Evolutionary conservation across 345 rosid genomes (phyloP), one percentile per base, ranked within the genome.

Genomic region (Eucalyptus pauciflora): DNA sequence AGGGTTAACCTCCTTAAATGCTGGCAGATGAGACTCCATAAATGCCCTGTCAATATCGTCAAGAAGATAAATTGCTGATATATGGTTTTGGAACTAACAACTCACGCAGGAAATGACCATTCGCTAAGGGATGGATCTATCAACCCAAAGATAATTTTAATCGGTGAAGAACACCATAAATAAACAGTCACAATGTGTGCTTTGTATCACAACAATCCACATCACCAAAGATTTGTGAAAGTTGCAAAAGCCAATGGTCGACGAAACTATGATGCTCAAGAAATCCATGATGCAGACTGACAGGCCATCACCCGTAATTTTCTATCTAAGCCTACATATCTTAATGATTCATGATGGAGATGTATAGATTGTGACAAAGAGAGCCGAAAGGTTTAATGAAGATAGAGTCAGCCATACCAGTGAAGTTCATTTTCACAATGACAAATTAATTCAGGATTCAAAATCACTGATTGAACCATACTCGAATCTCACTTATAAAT

Each of bases 1-100:
- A 86, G 99, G 97, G 89, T 96, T 97, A 86, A 88, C 91, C 92
- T 92, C 97, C 86, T 93, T 94, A 33, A 96, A 92, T 60, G 92
- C 88, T 46, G 96, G 96, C 89, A 98, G 93, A 37, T 95, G 93
- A 7, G 97, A 92, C 89, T 96, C 99, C 94, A 98, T 95, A 92
- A 97, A 98, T 76, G 95, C 98, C 94, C 98, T 95, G 92, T 45
- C 71, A 88, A 50, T 50, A 88, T 27, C 79, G 5, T 58, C 87
- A 50, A 87, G 37, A 43, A 58, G 52, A 64, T 37, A 25, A 87
- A 64, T 24, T 50, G 43, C 64, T 48, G 1, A n/a, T 17, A 48
- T 46, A 64, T 45, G 46, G 27, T 76, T 3, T n/a, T 67, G 25
- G 29, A 64, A n/a, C 29, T 1, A 46, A 49, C 58, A 67, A 56